Base-by-base conservation (phyloP, 768 basidiomycete genomes). In the Tylopilus plumbeoviolaceoides region DNA sequence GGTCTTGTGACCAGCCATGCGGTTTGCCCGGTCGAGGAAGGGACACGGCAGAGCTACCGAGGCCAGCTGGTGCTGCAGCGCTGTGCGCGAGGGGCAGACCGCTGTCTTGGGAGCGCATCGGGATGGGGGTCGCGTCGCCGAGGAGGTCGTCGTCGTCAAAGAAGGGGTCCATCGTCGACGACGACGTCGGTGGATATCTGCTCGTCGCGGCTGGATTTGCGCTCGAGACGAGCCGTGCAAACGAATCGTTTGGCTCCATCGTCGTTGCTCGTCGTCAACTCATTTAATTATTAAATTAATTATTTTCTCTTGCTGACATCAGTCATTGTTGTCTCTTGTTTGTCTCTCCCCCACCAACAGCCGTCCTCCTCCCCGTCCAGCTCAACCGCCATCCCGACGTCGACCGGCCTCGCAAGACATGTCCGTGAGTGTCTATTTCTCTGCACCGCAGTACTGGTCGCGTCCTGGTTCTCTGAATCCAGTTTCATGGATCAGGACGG, bases 1-100 rank as follows among this genome's bases (percentile, higher is more conserved):
- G 10, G 48, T 80, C 81, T 31, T 84, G 81, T 82, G 65, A 88
- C 89, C 89, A 91, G 54, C 79, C 81, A 62, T 83, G 83, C 0
- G 85, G 80, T 44, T 76, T 71, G 40, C 81, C 79, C 18, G 72
- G 65, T 18, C n/a, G 31, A 6, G 43, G 5, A 31, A 47, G 46
- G 3, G 46, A 38, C 7, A 7, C 3, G 15, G 33, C 3, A 3
- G 47, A 48, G 38, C 2, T 15, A 12, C 46, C n/a, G 30, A 38
- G 14, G 5, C 41, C 48, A 5, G 87, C 87, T 38, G 81, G 83
- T 7, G 81, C 78, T 41, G 80, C 87, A 9, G 80, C 85, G 21
- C 75, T 67, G 47, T 72, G 72, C 10, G 84, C 70, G 44, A 91
- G 71, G 31, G 84, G 85, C 1, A 88, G 68, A 1, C 72, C 73